Percentiles rank a stretch among this genome's conserved stretches.
Conservation (phyloP, 2,329 filamentous ascomycete species). For the Seiridium cupressi region DNA sequence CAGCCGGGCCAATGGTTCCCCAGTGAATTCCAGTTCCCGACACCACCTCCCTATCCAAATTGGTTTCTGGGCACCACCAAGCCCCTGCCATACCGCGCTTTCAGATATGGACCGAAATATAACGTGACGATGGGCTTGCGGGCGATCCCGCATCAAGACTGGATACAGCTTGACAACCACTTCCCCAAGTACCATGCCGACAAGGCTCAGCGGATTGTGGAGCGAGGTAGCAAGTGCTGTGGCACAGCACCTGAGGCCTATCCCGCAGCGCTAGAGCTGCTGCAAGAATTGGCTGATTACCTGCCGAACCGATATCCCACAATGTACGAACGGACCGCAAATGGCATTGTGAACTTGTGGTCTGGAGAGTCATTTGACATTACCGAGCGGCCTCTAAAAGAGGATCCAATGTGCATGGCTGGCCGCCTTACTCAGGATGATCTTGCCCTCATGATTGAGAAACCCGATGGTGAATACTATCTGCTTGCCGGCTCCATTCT, state of each 20-base stretch:
- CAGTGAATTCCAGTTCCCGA: conserved; percentile 57
- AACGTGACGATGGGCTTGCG: conserved; percentile 76
- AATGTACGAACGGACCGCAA: conserved; percentile 61
- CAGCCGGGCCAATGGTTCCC: conserved; percentile 51
- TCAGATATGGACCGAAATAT: conserved; percentile 75
- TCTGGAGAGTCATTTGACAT: conserved; percentile 74
- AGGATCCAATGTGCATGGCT: conserved; percentile 77
- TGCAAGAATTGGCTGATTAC: conserved; percentile 71
- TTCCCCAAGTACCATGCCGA: conserved; percentile 70
- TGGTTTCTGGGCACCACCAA: conserved; percentile 70
- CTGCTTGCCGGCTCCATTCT: conserved; percentile 74
- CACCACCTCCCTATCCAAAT: conserved; percentile 59
- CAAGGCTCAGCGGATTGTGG: conserved; percentile 66
- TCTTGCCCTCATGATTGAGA: conserved; percentile 79
- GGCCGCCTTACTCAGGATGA: conserved; percentile 79
- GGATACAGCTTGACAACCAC: conserved; percentile 84
- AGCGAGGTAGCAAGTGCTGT: conserved; percentile 67
- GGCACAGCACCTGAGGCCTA: conserved; percentile 68
- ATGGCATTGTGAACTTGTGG: conserved; percentile 68
- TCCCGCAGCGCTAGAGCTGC: conserved; percentile 70
- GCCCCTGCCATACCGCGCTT: conserved; percentile 75
- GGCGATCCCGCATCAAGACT: conserved; percentile 67
- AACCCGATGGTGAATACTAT: conserved; percentile 74
- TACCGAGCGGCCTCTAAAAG: conserved; percentile 57
- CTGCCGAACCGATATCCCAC: conserved; percentile 73